Evolutionary conservation across 768 basidiomycete genomes (phyloP), one percentile per base, ranked within the genome.

Genomic region (Imleria badia): DNA sequence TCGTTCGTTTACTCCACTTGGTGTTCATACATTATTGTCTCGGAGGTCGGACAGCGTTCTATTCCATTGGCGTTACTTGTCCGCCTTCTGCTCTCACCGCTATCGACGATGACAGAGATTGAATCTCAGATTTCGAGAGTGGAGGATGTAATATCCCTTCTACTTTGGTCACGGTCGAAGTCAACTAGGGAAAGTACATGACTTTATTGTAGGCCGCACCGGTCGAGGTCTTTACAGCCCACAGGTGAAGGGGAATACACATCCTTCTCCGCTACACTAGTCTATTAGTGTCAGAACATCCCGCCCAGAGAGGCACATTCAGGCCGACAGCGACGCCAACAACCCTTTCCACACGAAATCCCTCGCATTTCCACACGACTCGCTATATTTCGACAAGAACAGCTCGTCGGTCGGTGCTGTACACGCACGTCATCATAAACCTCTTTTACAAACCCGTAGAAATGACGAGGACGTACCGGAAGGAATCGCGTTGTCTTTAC

Each of bases 351-450:
- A 82, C 38, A 90, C 86, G 61, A 95, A 91, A 53, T 87, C 84
- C 55, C 87, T 76, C 13, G 91, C 78, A 68, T 94, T 94, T 40
- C 92, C 93, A 50, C 78, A 79, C 8, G 87, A 81, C 63, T 91
- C 87, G 2, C 82, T 81, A 59, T 89, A 93, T 68, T 90, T 91
- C 11, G 84, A 73, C 65, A 94, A 70, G 73, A 94, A 94, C 14
- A 84, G 59, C 66, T 89, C 86, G 63, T 96, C 93, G 13, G 73
- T 78, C 3, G 71, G 65, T 14, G 49, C 78, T 80, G 57, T 14
- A 35, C 35, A 20, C 14, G 6, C 23, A 44, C 5, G 12, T 57
- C 39, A 38, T 35, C 36, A 38, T 29, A 26, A 41, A 41, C 20
- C 2, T n/a, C 7, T 9, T 46, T 40, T 23, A 17, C 41, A 17